Evolutionary conservation across 805 yeast species (phyloP), one percentile per base, ranked within the genome.

Genomic region (Hanseniaspora occidentalis): DNA sequence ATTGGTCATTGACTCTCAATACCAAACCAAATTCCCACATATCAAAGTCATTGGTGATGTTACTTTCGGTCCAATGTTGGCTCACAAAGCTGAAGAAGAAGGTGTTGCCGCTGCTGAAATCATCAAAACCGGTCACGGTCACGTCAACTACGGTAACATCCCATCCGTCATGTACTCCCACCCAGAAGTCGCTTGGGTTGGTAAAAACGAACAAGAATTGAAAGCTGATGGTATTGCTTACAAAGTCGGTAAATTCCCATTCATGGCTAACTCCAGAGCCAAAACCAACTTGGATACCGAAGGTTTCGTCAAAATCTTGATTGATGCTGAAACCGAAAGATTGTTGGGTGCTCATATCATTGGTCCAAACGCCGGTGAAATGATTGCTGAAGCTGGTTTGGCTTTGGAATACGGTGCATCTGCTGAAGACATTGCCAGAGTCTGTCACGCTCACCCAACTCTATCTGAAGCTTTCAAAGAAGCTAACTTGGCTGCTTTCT

Each of bases 141-240:
- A 92, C 63, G 97, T 92, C 52, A 92, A 92, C 78, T 92, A 92
- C 68, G 94, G 79, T 54, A 94, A 84, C 70, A 92, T 92, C 53
- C 99, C 99, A 50, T 77, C 96, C 26, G 98, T 92, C 51, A 92
- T 92, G 98, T 92, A 92, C 74, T 80, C 97, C 38, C 96, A 86
- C 68, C 99, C 99, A 49, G 99, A 92, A 71, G 96, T 92, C 52
- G 97, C 97, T 40, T 92, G 98, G 98, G 95, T 84, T 52, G 99
- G 99, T 54, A 84, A 84, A 67, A 83, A 78, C 58, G 99, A 92
- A 70, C 79, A 88, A 70, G 88, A 88, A 67, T 75, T 88, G 62
- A 88, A 89, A 73, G 88, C 74, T 53, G 85, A 85, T 54, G 96
- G 96, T 53, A 77, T 86, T 64, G 73, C 79, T 54, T 92, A 82